Percentiles rank a stretch among this genome's conserved stretches.
These are phyloP conservation scores for Macadamia tetraphylla DNA, from an alignment of 164 flowering plant genomes.

Conservation along the genomic window DNA sequence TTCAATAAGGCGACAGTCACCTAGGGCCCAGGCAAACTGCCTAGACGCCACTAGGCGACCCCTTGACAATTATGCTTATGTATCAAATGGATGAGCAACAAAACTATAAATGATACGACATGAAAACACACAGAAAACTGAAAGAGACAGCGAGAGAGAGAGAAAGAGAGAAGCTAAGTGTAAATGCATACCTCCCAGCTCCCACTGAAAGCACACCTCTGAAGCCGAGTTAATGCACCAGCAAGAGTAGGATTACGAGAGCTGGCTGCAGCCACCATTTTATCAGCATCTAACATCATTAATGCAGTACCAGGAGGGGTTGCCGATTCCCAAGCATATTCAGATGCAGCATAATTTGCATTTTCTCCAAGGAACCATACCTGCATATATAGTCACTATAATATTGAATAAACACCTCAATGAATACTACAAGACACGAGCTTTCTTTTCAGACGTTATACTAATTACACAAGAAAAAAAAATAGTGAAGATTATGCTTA, in stretches of 20 bases:
- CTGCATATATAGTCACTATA: constrained; percentile 29
- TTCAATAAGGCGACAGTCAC: no score
- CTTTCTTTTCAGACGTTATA: not conserved
- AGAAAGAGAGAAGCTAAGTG: not conserved
- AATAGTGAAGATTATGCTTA: constrained; percentile 32
- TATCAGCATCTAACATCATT: constrained; percentile 99
- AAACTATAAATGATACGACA: no score
- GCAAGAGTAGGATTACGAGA: constrained; percentile 96
- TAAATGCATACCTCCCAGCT: constrained; percentile 87
- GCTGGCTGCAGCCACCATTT: constrained; percentile 99
- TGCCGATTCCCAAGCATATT: constrained; percentile 99
- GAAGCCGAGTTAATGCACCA: constrained; percentile 93
- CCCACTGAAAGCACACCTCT: constrained; percentile 96
- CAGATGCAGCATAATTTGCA: constrained; percentile 99
- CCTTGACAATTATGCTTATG: no score
- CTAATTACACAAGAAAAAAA: not conserved
- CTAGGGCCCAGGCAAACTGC: no score
- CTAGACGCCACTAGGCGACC: no score
- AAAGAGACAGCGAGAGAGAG: no score
- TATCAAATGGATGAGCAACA: no score
- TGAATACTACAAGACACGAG: not conserved
- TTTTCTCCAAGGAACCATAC: constrained; percentile 99
- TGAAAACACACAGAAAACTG: no score
- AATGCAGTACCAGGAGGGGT: constrained; percentile 99
- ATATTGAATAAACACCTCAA: not conserved